Conservation (phyloP, 345 rosid species). For the Citrus reticulata region DNA sequence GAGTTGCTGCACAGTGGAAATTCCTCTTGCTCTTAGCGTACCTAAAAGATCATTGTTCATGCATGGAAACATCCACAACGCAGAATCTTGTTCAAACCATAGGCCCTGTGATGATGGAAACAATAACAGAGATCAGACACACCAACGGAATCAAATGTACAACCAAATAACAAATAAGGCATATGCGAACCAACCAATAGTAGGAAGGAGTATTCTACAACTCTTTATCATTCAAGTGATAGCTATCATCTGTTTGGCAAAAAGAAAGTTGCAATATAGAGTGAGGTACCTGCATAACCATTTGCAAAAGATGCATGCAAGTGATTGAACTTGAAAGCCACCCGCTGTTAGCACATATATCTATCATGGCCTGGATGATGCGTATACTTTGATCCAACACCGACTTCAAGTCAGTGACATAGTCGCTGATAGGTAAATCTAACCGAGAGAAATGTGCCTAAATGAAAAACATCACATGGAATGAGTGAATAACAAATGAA, state of each 20-base stretch:
- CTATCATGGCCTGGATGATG: conserved; percentile 97
- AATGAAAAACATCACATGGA: conserved; percentile 15
- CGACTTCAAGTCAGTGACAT: conserved; percentile 88
- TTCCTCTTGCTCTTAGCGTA: conserved; percentile 46
- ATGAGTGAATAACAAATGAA: background rate
- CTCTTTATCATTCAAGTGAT: background rate
- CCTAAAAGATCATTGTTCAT: conserved; percentile 64
- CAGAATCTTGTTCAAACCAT: conserved; percentile 78
- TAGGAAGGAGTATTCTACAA: background rate
- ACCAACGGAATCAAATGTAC: background rate
- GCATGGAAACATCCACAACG: conserved; percentile 88
- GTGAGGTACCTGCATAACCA: conserved; percentile 89
- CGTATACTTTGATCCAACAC: conserved; percentile 98
- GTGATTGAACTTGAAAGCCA: conserved; percentile 90
- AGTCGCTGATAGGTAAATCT: conserved; percentile 88
- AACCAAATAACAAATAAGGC: background rate
- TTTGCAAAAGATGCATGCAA: conserved; percentile 97
- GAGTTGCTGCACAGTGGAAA: conserved; percentile 64
- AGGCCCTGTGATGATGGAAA: conserved; percentile 49
- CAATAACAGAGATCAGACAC: background rate
- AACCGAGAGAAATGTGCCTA: conserved; percentile 94
- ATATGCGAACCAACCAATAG: background rate
- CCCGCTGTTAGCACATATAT: conserved; percentile 96
- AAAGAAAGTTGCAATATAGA: background rate
- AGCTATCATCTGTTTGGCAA: background rate